Conservation (phyloP, 306 rosid genomes). For the Pueraria montana region DNA sequence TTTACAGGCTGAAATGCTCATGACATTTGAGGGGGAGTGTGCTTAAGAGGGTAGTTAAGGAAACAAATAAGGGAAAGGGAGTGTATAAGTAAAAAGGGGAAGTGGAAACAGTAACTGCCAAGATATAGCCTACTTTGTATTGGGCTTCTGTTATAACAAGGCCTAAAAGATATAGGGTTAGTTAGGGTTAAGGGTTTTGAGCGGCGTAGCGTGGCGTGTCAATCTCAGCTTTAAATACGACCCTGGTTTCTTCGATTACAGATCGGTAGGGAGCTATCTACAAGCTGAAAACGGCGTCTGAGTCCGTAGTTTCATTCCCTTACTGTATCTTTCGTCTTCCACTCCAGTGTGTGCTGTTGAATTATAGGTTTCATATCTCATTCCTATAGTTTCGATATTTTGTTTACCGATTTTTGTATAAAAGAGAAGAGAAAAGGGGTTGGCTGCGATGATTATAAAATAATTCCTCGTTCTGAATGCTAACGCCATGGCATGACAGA, state of each 20-base stretch:
- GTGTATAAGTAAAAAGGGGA: too few relatives aligned
- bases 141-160: neutral
- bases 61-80: too few relatives aligned
- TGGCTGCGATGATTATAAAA: slow-evolving; percentile 88
- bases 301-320: neutral
- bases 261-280: neutral
- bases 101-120: too few relatives aligned
- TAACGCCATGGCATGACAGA: slow-evolving; percentile 91
- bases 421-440: neutral
- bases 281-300: neutral
- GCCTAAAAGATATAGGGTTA: neutral
- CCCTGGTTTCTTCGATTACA: neutral
- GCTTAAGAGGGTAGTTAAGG: too few relatives aligned
- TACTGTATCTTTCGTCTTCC: neutral
- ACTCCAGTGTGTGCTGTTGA: neutral
- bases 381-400: neutral
- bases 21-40: too few relatives aligned
- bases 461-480: slow-evolving; percentile 99
- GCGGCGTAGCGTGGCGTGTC: neutral
- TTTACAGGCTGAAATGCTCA: too few relatives aligned
- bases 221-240: slow-evolving; percentile 35
- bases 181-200: slow-evolving; percentile 35
- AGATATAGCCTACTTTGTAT: neutral
- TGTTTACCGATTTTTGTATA: neutral
- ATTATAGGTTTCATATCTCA: neutral